Percentiles rank a stretch among this genome's conserved stretches.
These are phyloP conservation scores for Boletus huronensis DNA, from an alignment of 768 basidiomycete genomes.

Conservation along the genomic window DNA sequence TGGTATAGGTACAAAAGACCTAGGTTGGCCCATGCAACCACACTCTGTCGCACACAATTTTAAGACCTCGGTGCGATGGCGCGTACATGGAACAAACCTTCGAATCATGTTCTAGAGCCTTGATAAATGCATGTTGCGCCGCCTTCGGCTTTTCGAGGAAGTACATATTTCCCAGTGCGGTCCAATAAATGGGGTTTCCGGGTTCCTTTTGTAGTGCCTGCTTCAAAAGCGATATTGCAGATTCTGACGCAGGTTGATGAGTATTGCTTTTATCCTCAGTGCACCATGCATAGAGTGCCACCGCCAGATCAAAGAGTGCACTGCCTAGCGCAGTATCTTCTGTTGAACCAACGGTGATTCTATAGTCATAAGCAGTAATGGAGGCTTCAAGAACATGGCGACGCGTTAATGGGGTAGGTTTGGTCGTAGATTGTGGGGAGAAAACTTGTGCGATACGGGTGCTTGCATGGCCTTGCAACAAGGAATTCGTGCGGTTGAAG, in stretches of 20 bases:
- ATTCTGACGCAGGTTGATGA: slow-evolving; percentile 33
- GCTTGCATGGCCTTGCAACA: slow-evolving; percentile 40
- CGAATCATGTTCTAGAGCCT: slow-evolving; percentile 77
- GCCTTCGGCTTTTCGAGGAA: slow-evolving; percentile 64
- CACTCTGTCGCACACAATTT: slow-evolving; percentile 46
- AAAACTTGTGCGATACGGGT: slow-evolving; percentile 44
- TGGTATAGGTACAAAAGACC: slow-evolving; percentile 84
- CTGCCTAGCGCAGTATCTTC: slow-evolving; percentile 51
- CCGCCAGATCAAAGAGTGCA: slow-evolving; percentile 72
- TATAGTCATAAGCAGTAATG: slow-evolving; percentile 57
- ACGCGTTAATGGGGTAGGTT: slow-evolving; percentile 27
- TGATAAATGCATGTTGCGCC: slow-evolving; percentile 91
- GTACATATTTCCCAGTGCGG: slow-evolving; percentile 70
- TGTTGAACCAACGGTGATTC: slow-evolving; percentile 52
- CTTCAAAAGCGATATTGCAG: slow-evolving; percentile 54
- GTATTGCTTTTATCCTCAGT: slow-evolving; percentile 23
- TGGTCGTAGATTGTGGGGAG: slow-evolving; percentile 26
- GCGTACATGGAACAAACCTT: slow-evolving; percentile 53
- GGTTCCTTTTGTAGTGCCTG: slow-evolving; percentile 74
- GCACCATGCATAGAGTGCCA: slow-evolving; percentile 53
- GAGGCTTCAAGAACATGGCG: slow-evolving; percentile 48
- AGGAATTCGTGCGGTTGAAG: slow-evolving; percentile 34
- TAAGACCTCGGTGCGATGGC: neutral
- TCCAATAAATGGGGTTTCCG: slow-evolving; percentile 74
- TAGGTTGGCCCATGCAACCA: slow-evolving; percentile 78